Evolutionary conservation across 2,329 filamentous ascomycete genomes (phyloP).

Genomic region (Raffaelea arxii): DNA sequence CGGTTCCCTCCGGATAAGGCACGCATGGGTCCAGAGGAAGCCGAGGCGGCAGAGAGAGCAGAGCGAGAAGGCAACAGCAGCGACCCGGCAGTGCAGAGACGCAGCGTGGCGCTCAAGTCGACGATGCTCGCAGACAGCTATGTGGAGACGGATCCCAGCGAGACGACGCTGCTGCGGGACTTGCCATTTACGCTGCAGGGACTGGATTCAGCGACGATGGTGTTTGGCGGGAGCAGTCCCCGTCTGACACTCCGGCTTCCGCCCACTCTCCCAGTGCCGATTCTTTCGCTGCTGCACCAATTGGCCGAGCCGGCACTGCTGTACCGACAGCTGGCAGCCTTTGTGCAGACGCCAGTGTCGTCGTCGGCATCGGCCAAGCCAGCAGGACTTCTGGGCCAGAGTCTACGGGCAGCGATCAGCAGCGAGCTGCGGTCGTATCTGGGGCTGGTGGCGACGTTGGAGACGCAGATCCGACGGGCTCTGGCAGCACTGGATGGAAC

Average conservation of each 20-base stretch:
- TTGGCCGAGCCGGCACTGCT: conserved; percentile 90
- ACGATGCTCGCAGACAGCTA: conserved; percentile 48
- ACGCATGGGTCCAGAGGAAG: conserved; percentile 26
- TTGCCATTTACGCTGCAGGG: conserved; percentile 90
- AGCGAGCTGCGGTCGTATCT: conserved; percentile 83
- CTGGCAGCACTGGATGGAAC: conserved; percentile 62
- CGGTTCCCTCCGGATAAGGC: conserved; percentile 31
- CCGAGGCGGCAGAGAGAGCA: conserved; percentile 15
- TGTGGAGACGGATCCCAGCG: conserved; percentile 48
- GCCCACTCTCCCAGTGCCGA: conserved; percentile 66
- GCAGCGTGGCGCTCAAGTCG: conserved; percentile 46
- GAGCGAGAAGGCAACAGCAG: conserved; percentile 16
- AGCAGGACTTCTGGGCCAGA: conserved; percentile 90
- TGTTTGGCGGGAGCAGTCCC: conserved; percentile 39
- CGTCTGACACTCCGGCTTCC: conserved; percentile 66
- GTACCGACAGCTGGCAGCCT: conserved; percentile 70
- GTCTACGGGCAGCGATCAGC: conserved; percentile 76
- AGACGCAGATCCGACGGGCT: conserved; percentile 81
- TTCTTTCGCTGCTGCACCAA: conserved; percentile 79
- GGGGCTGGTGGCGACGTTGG: conserved; percentile 80
- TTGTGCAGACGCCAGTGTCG: conserved; percentile 71
- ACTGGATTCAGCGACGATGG: conserved; percentile 74
- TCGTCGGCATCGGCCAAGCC: no score
- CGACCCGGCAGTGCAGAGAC: conserved; percentile 23
- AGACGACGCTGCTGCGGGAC: conserved; percentile 62